These are phyloP conservation scores for Drechslerella stenobrocha DNA, from an alignment of 2,329 filamentous ascomycete genomes.

Conservation along the genomic window DNA sequence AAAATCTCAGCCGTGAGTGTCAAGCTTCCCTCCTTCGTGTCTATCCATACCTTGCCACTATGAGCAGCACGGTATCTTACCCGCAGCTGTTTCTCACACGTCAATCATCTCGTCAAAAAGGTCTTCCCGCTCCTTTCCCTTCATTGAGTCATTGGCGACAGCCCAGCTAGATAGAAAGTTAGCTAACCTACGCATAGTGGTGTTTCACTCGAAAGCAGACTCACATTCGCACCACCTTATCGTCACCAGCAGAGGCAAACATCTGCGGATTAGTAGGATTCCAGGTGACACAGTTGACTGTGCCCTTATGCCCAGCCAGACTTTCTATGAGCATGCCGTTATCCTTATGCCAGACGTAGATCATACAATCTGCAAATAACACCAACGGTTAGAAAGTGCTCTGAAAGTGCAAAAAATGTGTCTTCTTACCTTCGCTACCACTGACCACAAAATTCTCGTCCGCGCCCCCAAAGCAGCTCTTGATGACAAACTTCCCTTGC, in stretches of 20 bases:
- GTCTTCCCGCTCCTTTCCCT: constrained; percentile 39
- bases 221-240: constrained; percentile 81
- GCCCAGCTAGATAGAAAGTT: constrained; percentile 23
- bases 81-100: constrained; percentile 13
- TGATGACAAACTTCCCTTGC: constrained; percentile 76
- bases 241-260: constrained; percentile 90
- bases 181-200: constrained; percentile 17
- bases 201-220: constrained; percentile 54
- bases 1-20: too few relatives aligned
- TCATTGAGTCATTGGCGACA: constrained; percentile 24
- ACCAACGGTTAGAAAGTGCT: constrained; percentile 47
- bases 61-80: constrained; percentile 16
- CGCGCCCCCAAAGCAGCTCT: constrained; percentile 82
- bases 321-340: constrained; percentile 75
- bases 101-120: constrained; percentile 43
- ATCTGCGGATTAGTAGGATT: constrained; percentile 79
- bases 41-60: neutral
- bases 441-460: constrained; percentile 89
- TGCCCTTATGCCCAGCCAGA: constrained; percentile 73
- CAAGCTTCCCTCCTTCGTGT: neutral
- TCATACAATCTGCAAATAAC: constrained; percentile 63
- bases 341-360: constrained; percentile 90
- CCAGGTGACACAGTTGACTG: constrained; percentile 87
- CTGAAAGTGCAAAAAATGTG: neutral
- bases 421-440: constrained; percentile 76